Evolutionary conservation across 495 filamentous ascomycete genomes (phyloP).

Genomic region (Lasiosphaeria miniovina): DNA sequence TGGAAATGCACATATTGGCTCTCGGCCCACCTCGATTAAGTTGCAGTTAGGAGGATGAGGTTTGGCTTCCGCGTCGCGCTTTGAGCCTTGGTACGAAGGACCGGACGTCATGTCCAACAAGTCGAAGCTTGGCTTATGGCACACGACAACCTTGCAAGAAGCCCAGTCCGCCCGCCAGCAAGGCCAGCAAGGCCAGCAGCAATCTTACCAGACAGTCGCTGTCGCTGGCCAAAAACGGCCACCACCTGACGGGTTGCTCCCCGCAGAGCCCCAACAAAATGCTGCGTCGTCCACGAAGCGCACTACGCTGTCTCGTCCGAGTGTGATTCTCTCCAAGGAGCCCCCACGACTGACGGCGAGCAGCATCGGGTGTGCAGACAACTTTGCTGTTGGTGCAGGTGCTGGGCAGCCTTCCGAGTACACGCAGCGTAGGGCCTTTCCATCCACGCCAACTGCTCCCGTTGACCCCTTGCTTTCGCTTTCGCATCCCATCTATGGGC

Average conservation of each 20-base stretch:
- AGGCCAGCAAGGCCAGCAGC: conserved; percentile 12
- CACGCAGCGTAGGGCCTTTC: conserved; percentile 41
- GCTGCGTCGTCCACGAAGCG: conserved; percentile 16
- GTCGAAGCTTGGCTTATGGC: conserved; percentile 21
- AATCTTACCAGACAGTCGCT: conserved; percentile 12
- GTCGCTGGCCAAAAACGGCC: conserved; percentile 27
- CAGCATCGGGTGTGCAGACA: conserved; percentile 23
- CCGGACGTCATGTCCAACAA: conserved; percentile 18
- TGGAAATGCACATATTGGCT: neutral
- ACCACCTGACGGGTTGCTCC: conserved; percentile 9
- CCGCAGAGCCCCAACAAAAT: neutral
- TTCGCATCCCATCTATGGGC: conserved; percentile 61
- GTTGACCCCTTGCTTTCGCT: conserved; percentile 61
- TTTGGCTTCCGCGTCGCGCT: neutral
- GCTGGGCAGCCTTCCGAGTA: conserved; percentile 38
- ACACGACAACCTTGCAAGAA: conserved; percentile 28
- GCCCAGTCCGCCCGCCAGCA: conserved; percentile 10
- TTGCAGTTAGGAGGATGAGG: neutral
- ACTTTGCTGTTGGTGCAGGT: conserved; percentile 8
- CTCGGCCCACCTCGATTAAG: neutral
- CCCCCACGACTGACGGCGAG: conserved; percentile 35
- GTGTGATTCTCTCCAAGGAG: conserved; percentile 18
- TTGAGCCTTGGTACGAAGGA: neutral
- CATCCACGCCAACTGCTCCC: conserved; percentile 49
- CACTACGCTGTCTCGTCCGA: conserved; percentile 20